These are phyloP conservation scores for Neurospora crassa DNA, from an alignment of 2,329 filamentous ascomycete species.

Conservation along the genomic window DNA sequence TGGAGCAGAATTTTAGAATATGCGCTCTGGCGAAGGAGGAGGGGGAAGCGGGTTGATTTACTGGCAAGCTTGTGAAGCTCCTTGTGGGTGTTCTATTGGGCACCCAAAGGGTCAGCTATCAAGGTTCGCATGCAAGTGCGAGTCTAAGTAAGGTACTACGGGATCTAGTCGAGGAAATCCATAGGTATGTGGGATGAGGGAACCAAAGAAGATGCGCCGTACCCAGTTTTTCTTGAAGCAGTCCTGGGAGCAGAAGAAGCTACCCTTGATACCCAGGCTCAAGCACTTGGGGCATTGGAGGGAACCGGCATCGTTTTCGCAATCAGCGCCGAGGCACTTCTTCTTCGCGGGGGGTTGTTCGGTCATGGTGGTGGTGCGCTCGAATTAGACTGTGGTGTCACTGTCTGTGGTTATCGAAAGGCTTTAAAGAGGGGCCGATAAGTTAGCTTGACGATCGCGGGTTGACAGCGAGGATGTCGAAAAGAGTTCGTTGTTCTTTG, in stretches of 20 bases:
- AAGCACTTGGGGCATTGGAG: slow-evolving; percentile 93
- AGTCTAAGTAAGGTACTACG: background rate
- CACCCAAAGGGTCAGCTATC: slow-evolving; percentile 12
- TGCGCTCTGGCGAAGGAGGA: slow-evolving; percentile 65
- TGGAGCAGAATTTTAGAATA: slow-evolving; percentile 79
- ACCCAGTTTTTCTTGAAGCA: slow-evolving; percentile 99
- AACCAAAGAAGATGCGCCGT: slow-evolving; percentile 24
- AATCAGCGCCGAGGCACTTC: slow-evolving; percentile 75
- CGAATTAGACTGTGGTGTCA: background rate
- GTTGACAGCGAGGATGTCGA: background rate
- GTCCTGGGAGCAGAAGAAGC: slow-evolving; percentile 95
- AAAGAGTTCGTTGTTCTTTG: background rate
- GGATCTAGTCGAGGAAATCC: background rate
- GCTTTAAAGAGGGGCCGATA: background rate
- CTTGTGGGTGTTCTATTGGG: slow-evolving; percentile 67
- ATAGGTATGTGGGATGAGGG: background rate
- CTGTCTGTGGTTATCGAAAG: background rate
- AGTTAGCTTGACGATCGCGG: background rate
- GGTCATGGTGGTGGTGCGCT: slow-evolving; percentile 31
- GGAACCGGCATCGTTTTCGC: slow-evolving; percentile 73
- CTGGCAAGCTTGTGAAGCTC: slow-evolving; percentile 68
- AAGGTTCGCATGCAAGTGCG: background rate
- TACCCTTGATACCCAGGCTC: slow-evolving; percentile 77
- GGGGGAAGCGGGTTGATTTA: slow-evolving; percentile 65
- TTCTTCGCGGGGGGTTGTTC: slow-evolving; percentile 45